A percentile compares a stretch with the other conserved stretches of the same genome.
Conservation (phyloP, 2,329 filamentous ascomycete genomes). For the Cadophora malorum region DNA sequence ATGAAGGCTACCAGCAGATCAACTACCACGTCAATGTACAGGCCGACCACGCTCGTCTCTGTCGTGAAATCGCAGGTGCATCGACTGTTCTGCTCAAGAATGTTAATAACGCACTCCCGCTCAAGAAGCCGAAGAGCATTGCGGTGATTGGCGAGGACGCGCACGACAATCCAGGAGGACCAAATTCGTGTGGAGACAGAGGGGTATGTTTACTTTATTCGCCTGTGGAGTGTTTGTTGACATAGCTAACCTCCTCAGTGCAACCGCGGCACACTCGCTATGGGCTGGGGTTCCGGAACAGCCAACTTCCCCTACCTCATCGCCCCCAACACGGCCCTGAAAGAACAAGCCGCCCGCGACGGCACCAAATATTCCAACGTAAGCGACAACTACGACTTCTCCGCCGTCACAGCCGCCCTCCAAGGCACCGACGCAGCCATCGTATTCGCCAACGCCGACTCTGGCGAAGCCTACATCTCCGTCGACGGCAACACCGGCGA, state of each 20-base stretch:
- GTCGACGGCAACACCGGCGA: slow-evolving; percentile 86
- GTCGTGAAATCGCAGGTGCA: slow-evolving; percentile 78
- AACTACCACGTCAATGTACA: slow-evolving; percentile 86
- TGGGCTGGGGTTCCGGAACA: slow-evolving; percentile 81
- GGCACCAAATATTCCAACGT: slow-evolving; percentile 68
- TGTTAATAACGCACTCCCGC: slow-evolving; percentile 68
- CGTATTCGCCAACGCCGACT: slow-evolving; percentile 87
- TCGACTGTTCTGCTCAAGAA: slow-evolving; percentile 93
- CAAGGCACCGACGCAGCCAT: slow-evolving; percentile 72
- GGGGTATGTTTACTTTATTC: slow-evolving; percentile 29
- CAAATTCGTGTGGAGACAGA: slow-evolving; percentile 73
- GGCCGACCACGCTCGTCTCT: slow-evolving; percentile 72
- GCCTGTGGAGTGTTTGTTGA: background rate
- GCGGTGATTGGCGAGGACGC: slow-evolving; percentile 85
- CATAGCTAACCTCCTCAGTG: slow-evolving; percentile 46
- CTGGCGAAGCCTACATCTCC: slow-evolving; percentile 84
- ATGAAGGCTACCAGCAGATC: slow-evolving; percentile 53
- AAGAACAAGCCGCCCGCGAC: slow-evolving; percentile 65
- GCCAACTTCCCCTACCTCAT: slow-evolving; percentile 78
- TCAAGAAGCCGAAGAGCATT: slow-evolving; percentile 76
- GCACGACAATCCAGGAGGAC: slow-evolving; percentile 74
- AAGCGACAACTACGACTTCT: slow-evolving; percentile 62
- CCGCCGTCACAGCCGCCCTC: slow-evolving; percentile 67
- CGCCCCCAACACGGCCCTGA: slow-evolving; percentile 74
- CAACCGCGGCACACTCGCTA: slow-evolving; percentile 67